phyloP scores from a whole-genome alignment of 2,329 filamentous ascomycete species.

The Metarhizium rileyi region DNA sequence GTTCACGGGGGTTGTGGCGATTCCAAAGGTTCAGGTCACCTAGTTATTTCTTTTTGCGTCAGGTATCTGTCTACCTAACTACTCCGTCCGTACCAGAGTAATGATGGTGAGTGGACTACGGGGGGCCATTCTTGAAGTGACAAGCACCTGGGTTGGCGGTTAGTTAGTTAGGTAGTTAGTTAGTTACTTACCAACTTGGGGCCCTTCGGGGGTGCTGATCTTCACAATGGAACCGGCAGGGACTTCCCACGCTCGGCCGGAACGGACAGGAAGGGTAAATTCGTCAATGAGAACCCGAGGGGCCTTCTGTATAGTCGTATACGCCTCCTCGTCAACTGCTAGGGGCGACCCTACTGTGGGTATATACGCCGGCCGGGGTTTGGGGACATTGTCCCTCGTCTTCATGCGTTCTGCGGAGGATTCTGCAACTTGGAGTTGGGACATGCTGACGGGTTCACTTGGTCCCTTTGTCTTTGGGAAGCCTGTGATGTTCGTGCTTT shows the following conservation, averaged over 20 bases:
- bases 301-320: constrained; percentile 50
- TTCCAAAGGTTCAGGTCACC: constrained; percentile 81
- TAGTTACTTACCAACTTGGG: constrained; percentile 54
- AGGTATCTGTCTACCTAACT: neutral
- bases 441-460: constrained; percentile 5
- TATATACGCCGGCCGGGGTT: constrained; percentile 40
- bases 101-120: no score
- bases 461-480: neutral
- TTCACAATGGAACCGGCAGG: constrained; percentile 58
- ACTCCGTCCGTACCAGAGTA: no score
- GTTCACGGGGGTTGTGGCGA: constrained; percentile 63
- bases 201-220: constrained; percentile 65
- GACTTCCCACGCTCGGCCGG: constrained; percentile 63
- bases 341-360: constrained; percentile 32
- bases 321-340: constrained; percentile 35
- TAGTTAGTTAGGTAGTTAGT: no score
- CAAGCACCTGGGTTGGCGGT: no score
- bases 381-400: constrained; percentile 34
- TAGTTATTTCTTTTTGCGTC: constrained; percentile 8
- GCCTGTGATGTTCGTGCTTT: neutral
- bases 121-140: no score
- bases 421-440: constrained; percentile 5
- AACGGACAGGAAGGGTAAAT: constrained; percentile 62
- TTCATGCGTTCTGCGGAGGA: constrained; percentile 27
- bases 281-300: constrained; percentile 32